Evolutionary conservation across 495 filamentous ascomycete genomes (phyloP).

Genomic region (Tetracladium marchalianum): DNA sequence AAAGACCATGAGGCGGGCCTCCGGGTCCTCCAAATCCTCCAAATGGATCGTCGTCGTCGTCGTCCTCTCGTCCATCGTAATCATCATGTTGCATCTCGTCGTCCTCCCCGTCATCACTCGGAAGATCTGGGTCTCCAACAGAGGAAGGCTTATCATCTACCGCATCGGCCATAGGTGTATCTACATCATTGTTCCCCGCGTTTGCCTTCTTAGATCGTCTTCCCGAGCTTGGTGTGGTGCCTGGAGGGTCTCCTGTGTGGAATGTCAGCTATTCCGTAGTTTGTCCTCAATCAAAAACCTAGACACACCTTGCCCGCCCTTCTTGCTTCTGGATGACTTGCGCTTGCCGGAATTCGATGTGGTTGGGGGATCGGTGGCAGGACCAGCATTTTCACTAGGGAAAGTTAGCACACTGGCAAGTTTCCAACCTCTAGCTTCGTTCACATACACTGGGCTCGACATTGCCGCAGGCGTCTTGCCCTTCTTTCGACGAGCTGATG

Average conservation of each 20-base stretch:
- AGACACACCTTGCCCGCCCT: conserved; percentile 32
- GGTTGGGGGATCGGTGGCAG: conserved; percentile 20
- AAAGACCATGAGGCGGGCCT: conserved; percentile 55
- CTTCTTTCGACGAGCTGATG: conserved; percentile 42
- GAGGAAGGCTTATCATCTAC: conserved; percentile 34
- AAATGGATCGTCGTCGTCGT: conserved; percentile 72
- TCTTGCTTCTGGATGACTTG: conserved; percentile 59
- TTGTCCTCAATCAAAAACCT: conserved; percentile 8
- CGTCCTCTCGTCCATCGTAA: conserved; percentile 37
- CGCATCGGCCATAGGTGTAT: conserved; percentile 15
- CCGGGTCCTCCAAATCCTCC: conserved; percentile 57
- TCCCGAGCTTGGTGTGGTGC: conserved; percentile 9
- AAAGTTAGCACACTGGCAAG: background rate
- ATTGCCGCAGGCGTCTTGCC: conserved; percentile 58
- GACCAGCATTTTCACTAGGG: conserved; percentile 25
- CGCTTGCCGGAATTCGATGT: conserved; percentile 41
- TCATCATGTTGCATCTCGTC: conserved; percentile 32
- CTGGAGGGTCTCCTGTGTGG: conserved; percentile 11
- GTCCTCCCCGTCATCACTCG: conserved; percentile 36
- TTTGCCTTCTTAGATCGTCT: conserved; percentile 19
- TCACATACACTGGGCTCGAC: conserved; percentile 71
- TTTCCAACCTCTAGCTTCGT: conserved; percentile 8
- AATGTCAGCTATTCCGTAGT: conserved; percentile 1
- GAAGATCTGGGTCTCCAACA: conserved; percentile 40
- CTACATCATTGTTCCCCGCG: conserved; percentile 13